A percentile compares a stretch with the other conserved stretches of the same genome.
phyloP scores from a whole-genome alignment of 495 filamentous ascomycete species.

The Penicillium parvum region DNA sequence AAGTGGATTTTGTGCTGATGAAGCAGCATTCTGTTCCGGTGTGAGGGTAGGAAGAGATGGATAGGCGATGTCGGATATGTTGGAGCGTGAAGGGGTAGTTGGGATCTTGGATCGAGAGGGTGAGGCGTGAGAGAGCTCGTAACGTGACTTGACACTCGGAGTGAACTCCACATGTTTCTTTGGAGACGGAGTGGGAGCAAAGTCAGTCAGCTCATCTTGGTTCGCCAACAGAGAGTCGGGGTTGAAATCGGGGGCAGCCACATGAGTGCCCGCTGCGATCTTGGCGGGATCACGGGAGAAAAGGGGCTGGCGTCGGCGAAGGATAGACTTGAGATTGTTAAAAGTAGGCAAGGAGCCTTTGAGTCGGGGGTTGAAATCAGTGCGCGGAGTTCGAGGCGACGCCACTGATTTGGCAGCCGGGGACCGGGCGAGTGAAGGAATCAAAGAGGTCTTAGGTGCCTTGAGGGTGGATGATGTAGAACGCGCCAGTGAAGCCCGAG shows the following conservation, averaged over 20 bases:
- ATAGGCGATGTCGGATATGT: slow-evolving; percentile 36
- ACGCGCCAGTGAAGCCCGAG: slow-evolving; percentile 71
- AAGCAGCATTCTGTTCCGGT: slow-evolving; percentile 26
- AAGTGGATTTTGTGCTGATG: neutral
- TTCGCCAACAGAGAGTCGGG: slow-evolving; percentile 42
- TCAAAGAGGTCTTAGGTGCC: slow-evolving; percentile 47
- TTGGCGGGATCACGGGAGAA: slow-evolving; percentile 58
- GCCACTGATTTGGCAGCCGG: slow-evolving; percentile 39
- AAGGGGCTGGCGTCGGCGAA: slow-evolving; percentile 55
- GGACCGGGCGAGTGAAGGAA: slow-evolving; percentile 51
- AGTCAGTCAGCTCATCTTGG: slow-evolving; percentile 20
- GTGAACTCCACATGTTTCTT: slow-evolving; percentile 62
- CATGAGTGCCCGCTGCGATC: slow-evolving; percentile 57
- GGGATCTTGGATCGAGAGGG: slow-evolving; percentile 45
- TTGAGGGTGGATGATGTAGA: slow-evolving; percentile 51
- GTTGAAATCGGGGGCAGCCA: slow-evolving; percentile 45
- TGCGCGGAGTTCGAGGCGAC: slow-evolving; percentile 43
- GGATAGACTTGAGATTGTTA: slow-evolving; percentile 54
- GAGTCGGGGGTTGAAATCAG: slow-evolving; percentile 45
- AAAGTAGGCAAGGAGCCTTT: slow-evolving; percentile 41
- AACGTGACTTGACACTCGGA: slow-evolving; percentile 43
- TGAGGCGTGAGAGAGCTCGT: slow-evolving; percentile 34
- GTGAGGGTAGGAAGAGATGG: slow-evolving; percentile 40
- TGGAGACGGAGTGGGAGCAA: slow-evolving; percentile 40
- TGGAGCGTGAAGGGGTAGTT: slow-evolving; percentile 20